Percentiles rank a stretch among this genome's conserved stretches.
Evolutionary conservation across 345 rosid genomes (phyloP).

Genomic region (Triadica sebifera): DNA sequence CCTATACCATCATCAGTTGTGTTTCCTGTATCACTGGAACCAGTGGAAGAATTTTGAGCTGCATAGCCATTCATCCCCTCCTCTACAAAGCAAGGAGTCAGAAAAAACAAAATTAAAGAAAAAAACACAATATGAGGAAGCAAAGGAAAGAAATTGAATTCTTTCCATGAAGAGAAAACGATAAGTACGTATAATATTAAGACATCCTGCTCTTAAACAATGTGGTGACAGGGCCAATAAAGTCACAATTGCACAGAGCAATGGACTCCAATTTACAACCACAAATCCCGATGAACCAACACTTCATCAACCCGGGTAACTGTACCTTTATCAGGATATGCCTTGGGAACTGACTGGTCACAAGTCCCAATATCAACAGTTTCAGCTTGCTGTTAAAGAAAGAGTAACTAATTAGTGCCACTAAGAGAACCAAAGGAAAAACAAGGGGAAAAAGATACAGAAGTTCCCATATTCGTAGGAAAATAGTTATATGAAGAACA

Average conservation of each 20-base stretch:
- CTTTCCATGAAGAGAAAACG: conserved; percentile 9
- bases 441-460: conserved; percentile 4
- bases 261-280: background rate
- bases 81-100: conserved; percentile 34
- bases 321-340: conserved; percentile 59
- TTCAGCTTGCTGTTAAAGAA: conserved; percentile 46
- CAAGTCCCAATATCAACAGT: conserved; percentile 63
- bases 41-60: conserved; percentile 33
- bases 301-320: conserved; percentile 4
- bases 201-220: background rate
- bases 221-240: background rate
- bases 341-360: conserved; percentile 57
- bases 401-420: background rate
- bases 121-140: background rate
- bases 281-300: background rate
- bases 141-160: background rate
- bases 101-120: background rate
- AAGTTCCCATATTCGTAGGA: conserved; percentile 7
- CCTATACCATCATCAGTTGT: conserved; percentile 54
- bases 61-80: conserved; percentile 48
- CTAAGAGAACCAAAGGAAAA: conserved; percentile 1
- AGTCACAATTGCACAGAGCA: background rate
- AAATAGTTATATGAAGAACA: background rate
- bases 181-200: background rate
- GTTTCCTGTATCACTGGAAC: conserved; percentile 41